Evolutionary conservation across 2,329 filamentous ascomycete genomes (phyloP).

Genomic region (Orbilia blumenaviensis): DNA sequence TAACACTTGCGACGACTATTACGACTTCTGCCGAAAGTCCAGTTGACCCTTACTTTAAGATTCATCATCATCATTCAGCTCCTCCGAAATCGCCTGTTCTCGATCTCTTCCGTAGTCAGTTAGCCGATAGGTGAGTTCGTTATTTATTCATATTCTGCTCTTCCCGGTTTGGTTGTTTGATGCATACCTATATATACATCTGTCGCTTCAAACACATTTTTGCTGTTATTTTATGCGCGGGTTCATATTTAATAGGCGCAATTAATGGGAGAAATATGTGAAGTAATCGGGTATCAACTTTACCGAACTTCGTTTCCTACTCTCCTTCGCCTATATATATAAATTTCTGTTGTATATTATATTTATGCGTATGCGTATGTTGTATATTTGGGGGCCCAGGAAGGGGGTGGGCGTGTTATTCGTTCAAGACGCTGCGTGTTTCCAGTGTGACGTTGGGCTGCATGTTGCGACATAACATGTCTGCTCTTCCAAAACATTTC

Average conservation of each 20-base stretch:
- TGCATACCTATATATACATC: background rate
- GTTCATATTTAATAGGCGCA: conserved; percentile 15
- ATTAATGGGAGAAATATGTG: conserved; percentile 1
- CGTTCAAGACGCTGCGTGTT: conserved; percentile 30
- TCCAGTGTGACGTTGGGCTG: conserved; percentile 38
- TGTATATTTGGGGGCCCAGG: background rate
- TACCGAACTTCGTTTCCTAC: background rate
- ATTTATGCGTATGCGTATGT: no score
- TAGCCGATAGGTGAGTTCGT: conserved; percentile 41
- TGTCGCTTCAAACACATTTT: background rate
- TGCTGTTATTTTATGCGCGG: background rate
- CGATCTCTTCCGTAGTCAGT: conserved; percentile 47
- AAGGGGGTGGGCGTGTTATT: background rate
- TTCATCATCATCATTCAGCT: conserved; percentile 41
- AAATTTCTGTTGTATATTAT: background rate
- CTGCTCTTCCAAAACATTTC: background rate
- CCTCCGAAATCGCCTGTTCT: conserved; percentile 51
- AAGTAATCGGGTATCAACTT: background rate
- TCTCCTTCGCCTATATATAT: background rate
- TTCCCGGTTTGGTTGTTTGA: background rate
- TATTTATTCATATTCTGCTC: background rate
- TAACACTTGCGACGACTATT: conserved; percentile 32
- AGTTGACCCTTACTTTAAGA: conserved; percentile 38
- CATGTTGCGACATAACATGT: conserved; percentile 19
- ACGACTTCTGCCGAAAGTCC: conserved; percentile 44